These are phyloP conservation scores for Trametes cinnabarina DNA, from an alignment of 768 basidiomycete species.

Conservation along the genomic window DNA sequence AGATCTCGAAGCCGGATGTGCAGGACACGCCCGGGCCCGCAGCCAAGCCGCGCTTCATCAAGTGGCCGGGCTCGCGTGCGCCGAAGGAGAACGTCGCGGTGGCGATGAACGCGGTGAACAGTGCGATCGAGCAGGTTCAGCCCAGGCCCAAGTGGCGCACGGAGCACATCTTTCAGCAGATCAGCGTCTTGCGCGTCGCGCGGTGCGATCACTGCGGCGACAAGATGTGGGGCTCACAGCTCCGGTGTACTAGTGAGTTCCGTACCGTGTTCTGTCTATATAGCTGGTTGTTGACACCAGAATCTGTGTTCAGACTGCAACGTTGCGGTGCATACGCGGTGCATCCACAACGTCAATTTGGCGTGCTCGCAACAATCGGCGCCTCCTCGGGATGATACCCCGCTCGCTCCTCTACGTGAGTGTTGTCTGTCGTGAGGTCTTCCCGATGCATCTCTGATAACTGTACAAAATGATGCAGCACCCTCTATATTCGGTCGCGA, in stretches of 20 bases:
- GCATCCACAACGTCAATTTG: slow-evolving; percentile 63
- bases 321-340: slow-evolving; percentile 85
- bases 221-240: slow-evolving; percentile 98
- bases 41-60: slow-evolving; percentile 57
- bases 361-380: slow-evolving; percentile 59
- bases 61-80: slow-evolving; percentile 62
- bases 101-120: neutral
- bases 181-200: slow-evolving; percentile 84
- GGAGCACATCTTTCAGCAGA: slow-evolving; percentile 85
- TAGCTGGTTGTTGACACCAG: neutral
- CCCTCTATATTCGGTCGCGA: slow-evolving; percentile 94
- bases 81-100: slow-evolving; percentile 41
- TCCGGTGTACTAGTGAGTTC: slow-evolving; percentile 80
- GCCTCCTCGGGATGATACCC: slow-evolving; percentile 32
- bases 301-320: slow-evolving; percentile 61
- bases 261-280: neutral
- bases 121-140: slow-evolving; percentile 19
- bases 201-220: slow-evolving; percentile 95
- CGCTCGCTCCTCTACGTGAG: slow-evolving; percentile 34
- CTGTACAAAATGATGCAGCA: too few species aligned
- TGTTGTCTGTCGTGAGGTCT: too few species aligned
- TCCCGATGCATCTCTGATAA: too few species aligned
- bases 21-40: slow-evolving; percentile 47
- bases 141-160: slow-evolving; percentile 32
- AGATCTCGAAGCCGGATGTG: slow-evolving; percentile 31